Evolutionary conservation across 2,329 filamentous ascomycete genomes (phyloP).

Genomic region (Ustulina deusta): DNA sequence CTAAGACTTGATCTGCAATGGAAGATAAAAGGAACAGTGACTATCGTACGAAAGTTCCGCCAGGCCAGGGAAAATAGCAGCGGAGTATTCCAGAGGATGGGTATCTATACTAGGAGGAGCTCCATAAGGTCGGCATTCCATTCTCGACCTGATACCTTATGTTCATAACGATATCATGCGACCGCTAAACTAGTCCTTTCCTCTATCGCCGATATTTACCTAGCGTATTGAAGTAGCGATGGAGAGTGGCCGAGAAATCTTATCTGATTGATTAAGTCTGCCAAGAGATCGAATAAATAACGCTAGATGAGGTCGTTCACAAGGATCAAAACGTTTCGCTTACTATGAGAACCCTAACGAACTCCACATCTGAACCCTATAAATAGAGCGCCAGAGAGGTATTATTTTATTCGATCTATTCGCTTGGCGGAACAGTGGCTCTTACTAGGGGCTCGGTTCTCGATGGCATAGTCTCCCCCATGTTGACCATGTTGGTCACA

Average conservation of each 20-base stretch:
- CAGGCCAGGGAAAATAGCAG: neutral
- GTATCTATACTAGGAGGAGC: no score
- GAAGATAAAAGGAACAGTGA: neutral
- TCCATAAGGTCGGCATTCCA: no score
- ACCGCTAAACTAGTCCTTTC: no score
- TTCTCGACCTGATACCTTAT: neutral
- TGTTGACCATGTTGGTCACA: slow-evolving; percentile 1
- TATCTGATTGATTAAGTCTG: slow-evolving; percentile 11
- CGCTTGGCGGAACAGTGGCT: neutral
- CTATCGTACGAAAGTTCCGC: neutral
- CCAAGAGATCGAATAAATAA: neutral
- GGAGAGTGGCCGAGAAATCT: neutral
- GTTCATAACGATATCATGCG: neutral
- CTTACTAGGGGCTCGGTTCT: neutral
- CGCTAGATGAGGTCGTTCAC: no score
- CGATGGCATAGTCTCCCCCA: neutral
- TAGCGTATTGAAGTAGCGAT: neutral
- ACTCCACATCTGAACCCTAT: no score
- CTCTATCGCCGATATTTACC: neutral
- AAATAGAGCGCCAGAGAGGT: no score
- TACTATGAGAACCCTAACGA: no score
- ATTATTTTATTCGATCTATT: neutral
- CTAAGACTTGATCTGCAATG: neutral
- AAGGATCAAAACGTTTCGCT: no score
- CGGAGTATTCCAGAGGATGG: neutral